Evolutionary conservation across 768 basidiomycete species (phyloP).

Genomic region (Suillus fuscotomentosus): DNA sequence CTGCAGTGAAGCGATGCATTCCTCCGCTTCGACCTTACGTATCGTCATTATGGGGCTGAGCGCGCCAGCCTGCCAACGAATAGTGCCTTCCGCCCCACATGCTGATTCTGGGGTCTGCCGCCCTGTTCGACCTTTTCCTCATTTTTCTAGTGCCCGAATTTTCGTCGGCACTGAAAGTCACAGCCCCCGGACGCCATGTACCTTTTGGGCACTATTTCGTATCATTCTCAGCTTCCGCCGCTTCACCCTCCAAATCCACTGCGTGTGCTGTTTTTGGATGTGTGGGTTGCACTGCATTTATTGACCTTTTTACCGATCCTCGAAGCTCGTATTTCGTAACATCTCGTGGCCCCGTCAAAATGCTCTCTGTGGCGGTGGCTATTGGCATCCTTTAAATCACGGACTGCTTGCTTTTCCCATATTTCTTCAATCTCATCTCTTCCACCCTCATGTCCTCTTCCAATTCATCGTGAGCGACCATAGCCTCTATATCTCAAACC

Average conservation of each 20-base stretch:
- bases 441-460: slow-evolving; percentile 1
- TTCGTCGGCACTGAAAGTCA: slow-evolving; percentile 18
- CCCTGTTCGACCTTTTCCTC: neutral
- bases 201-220: neutral
- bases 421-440: neutral
- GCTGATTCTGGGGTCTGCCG: neutral
- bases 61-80: neutral
- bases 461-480: neutral
- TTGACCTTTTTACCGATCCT: slow-evolving; percentile 4
- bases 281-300: slow-evolving; percentile 20
- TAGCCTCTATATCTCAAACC: neutral
- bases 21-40: slow-evolving; percentile 11
- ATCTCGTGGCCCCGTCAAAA: slow-evolving; percentile 18
- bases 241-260: neutral
- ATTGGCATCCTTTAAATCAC: slow-evolving; percentile 22
- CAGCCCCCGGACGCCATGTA: slow-evolving; percentile 17
- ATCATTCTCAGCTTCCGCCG: neutral
- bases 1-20: neutral
- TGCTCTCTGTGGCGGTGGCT: slow-evolving; percentile 11
- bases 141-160: neutral
- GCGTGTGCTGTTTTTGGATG: neutral
- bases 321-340: slow-evolving; percentile 19
- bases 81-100: neutral
- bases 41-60: neutral
- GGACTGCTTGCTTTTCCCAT: slow-evolving; percentile 7